phyloP scores from a whole-genome alignment of 2,329 filamentous ascomycete genomes.

The Raffaelea arxii region DNA sequence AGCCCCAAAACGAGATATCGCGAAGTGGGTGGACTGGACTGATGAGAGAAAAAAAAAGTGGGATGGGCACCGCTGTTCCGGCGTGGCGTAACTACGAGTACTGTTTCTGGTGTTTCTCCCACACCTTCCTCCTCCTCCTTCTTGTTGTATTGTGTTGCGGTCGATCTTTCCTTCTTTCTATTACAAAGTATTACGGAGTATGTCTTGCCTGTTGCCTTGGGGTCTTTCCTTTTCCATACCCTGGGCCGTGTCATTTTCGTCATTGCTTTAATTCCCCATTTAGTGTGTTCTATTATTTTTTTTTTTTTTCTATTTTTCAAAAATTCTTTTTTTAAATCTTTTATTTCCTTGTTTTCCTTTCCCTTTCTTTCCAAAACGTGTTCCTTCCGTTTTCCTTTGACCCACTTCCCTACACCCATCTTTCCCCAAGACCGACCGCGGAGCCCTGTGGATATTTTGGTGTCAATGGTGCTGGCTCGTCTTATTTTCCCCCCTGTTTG shows the following conservation, averaged over 20 bases:
- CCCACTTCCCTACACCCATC: slow-evolving; percentile 3
- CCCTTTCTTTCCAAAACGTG: neutral
- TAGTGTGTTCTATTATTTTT: too few species aligned
- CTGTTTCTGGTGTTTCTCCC: neutral
- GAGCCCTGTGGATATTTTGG: neutral
- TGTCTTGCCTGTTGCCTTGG: too few species aligned
- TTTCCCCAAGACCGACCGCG: neutral
- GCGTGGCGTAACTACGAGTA: neutral
- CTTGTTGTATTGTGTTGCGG: neutral
- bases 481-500: neutral
- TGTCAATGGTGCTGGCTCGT: neutral
- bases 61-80: neutral
- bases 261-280: too few species aligned
- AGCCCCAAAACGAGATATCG: neutral
- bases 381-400: slow-evolving; percentile 6
- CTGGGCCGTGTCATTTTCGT: too few species aligned
- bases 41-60: neutral
- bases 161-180: neutral
- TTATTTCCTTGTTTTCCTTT: neutral
- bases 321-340: neutral
- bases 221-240: too few species aligned
- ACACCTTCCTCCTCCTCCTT: neutral
- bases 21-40: neutral
- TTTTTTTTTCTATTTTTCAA: too few species aligned
- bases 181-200: too few species aligned